Evolutionary conservation across 257 asterid species (phyloP), one percentile per base, ranked within the genome.

Genomic region (Buddleja alternifolia): DNA sequence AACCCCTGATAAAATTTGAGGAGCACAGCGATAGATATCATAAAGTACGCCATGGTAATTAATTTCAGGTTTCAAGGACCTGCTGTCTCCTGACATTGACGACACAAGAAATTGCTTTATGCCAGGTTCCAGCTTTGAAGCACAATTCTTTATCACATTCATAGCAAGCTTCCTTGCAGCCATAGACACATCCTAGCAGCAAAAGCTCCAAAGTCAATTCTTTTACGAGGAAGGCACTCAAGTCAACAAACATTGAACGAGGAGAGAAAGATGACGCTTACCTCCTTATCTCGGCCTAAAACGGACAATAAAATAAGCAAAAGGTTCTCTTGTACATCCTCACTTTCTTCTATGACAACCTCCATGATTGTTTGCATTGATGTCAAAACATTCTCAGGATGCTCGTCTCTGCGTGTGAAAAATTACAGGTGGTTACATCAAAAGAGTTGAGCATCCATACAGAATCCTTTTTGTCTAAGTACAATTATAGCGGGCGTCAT

Each of bases 311-410:
- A 65, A 45, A 81, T 77, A 60, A 73, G 84, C 72, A 94, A 74
- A 77, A 94, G 93, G 74, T 89, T 83, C 71, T 91, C 95, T 15
- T 73, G 88, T 37, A 87, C 80, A 75, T 94, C 98, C 82, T 92
- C 98, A 65, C 98, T 88, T 78, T 94, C 99, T 80, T 94, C 98
- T 53, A 92, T 65, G 70, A 94, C 79, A 75, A 86, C 93, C 55
- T 80, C 91, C 97, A 94, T 89, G 59, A 94, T 94, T 61, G 92
- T 89, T 79, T 89, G 88, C 98, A 94, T 94, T 63, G 99, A 94
- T 36, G 90, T 79, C 75, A 84, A 78, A 64, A 91, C 96, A 83
- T 82, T 86, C 78, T 83, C 96, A 24, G 94, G 88, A 75, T 94
- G 88, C 55, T 78, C 84, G 19, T 86, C 97, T 69, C 98, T 89